Percentiles rank a stretch among this genome's conserved stretches.
These are phyloP conservation scores for Entomortierella beljakovae DNA, from an alignment of 192 early-diverging fungal species.

Conservation along the genomic window DNA sequence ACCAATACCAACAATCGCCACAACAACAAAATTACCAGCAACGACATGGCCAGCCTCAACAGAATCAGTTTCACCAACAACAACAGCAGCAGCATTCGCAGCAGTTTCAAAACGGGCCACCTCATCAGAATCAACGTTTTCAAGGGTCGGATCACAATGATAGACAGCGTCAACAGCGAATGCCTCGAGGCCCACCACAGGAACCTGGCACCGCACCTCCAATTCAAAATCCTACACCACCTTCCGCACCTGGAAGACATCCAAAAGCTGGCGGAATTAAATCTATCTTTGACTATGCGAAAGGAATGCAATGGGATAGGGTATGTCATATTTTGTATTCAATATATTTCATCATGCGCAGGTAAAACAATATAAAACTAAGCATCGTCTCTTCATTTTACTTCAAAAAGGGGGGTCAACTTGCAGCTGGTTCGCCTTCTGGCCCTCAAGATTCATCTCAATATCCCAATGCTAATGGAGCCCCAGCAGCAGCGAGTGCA, in stretches of 20 bases:
- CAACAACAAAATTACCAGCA: conserved; percentile 17
- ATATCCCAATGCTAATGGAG: conserved; percentile 15
- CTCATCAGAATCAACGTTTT: conserved; percentile 23
- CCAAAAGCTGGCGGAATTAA: conserved; percentile 28
- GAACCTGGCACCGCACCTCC: conserved; percentile 5
- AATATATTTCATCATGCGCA: no score
- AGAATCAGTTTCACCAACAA: conserved; percentile 18
- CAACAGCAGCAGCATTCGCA: conserved; percentile 13
- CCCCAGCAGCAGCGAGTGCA: conserved; percentile 12
- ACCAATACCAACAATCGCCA: conserved; percentile 13
- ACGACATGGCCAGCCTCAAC: conserved; percentile 9
- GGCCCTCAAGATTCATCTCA: conserved; percentile 7
- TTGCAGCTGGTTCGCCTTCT: conserved; percentile 17
- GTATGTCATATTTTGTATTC: conserved; percentile 9
- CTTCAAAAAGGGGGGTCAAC: conserved; percentile 22
- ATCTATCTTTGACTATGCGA: conserved; percentile 50
- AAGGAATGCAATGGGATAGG: conserved; percentile 52
- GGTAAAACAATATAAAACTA: no score
- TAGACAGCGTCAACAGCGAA: conserved; percentile 22
- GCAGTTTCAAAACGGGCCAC: conserved; percentile 8
- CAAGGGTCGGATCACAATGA: conserved; percentile 23
- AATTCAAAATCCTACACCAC: conserved; percentile 28
- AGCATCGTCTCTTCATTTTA: no score
- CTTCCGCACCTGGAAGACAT: conserved; percentile 9
- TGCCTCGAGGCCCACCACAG: conserved; percentile 34